These are phyloP conservation scores for Floccularia luteovirens DNA, from an alignment of 768 basidiomycete genomes.

Conservation along the genomic window DNA sequence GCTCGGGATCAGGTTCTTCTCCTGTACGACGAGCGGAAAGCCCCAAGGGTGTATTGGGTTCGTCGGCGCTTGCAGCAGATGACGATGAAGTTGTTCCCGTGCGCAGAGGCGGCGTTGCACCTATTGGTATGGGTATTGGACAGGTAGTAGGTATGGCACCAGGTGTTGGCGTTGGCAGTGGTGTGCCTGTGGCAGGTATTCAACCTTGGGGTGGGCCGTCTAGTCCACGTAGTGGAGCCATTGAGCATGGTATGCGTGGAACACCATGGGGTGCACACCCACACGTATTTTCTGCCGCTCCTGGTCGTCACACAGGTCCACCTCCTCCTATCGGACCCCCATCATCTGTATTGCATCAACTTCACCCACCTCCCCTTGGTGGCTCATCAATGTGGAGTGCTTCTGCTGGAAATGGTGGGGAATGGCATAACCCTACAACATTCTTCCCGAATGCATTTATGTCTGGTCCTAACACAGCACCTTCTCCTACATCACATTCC, in stretches of 20 bases:
- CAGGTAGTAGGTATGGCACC: slow-evolving; percentile 9
- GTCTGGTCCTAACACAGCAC: slow-evolving; percentile 37
- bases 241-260: slow-evolving; percentile 42
- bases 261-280: slow-evolving; percentile 23
- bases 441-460: slow-evolving; percentile 44
- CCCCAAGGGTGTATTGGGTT: slow-evolving; percentile 65
- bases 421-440: slow-evolving; percentile 44
- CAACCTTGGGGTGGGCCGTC: slow-evolving; percentile 17
- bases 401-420: slow-evolving; percentile 19
- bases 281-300: slow-evolving; percentile 9
- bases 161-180: slow-evolving; percentile 34
- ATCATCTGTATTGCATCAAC: slow-evolving; percentile 8
- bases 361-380: slow-evolving; percentile 12
- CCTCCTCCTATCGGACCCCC: slow-evolving; percentile 19
- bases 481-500: slow-evolving; percentile 39
- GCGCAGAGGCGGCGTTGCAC: slow-evolving; percentile 28
- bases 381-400: slow-evolving; percentile 32
- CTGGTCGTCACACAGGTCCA: slow-evolving; percentile 17
- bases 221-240: slow-evolving; percentile 34
- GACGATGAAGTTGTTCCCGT: slow-evolving; percentile 69
- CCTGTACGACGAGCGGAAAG: slow-evolving; percentile 39
- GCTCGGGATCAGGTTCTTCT: slow-evolving; percentile 56
- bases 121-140: slow-evolving; percentile 17
- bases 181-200: slow-evolving; percentile 24
- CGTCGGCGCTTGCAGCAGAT: slow-evolving; percentile 70